phyloP scores from a whole-genome alignment of 106 monocot species.

The Dendrobium nobile region DNA sequence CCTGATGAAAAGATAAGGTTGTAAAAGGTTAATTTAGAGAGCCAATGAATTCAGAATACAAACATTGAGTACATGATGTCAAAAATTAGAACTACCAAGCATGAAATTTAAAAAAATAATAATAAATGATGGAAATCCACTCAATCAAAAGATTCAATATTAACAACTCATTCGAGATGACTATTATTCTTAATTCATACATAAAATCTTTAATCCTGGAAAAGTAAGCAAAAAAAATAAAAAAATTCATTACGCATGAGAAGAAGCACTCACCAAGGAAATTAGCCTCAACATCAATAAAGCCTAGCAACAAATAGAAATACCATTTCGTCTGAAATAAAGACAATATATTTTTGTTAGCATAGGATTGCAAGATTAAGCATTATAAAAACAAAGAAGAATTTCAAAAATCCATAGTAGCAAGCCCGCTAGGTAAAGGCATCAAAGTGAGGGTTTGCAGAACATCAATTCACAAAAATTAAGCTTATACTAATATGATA shows the following conservation, averaged over 20 bases:
- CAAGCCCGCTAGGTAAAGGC: background rate
- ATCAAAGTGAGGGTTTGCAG: background rate
- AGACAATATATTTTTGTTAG: background rate
- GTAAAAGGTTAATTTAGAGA: background rate
- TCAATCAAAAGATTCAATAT: background rate
- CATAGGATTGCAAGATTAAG: background rate
- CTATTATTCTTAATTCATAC: background rate
- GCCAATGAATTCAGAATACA: background rate
- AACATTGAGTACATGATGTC: too few relatives aligned
- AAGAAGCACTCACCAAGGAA: constrained; percentile 48
- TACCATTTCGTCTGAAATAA: constrained; percentile 65
- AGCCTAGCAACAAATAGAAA: constrained; percentile 50
- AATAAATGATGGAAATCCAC: background rate
- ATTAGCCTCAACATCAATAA: constrained; percentile 74
- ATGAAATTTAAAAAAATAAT: too few relatives aligned
- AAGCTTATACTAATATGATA: background rate
- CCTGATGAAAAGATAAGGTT: background rate
- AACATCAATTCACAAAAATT: background rate
- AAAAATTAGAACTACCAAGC: too few relatives aligned
- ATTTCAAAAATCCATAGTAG: background rate
- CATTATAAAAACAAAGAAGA: background rate
- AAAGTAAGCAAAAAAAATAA: background rate
- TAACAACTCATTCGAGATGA: background rate
- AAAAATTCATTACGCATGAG: background rate
- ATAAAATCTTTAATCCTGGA: background rate